Evolutionary conservation across 2,329 filamentous ascomycete species (phyloP).

Genomic region (Talaromyces sp.): DNA sequence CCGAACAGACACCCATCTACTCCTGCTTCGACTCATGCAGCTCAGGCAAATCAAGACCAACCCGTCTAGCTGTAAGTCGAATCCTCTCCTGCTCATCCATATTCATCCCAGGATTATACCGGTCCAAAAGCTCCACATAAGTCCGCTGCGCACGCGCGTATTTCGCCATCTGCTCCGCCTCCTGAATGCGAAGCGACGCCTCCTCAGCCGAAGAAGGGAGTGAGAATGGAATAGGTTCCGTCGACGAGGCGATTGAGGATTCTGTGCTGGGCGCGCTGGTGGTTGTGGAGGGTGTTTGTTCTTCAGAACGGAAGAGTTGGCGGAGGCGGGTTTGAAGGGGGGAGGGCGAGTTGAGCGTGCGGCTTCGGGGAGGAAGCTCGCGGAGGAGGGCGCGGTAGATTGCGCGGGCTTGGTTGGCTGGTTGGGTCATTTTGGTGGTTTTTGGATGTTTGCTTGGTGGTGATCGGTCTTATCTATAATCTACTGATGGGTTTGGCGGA

Average conservation of each 20-base stretch:
- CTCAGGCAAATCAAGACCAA: constrained; percentile 83
- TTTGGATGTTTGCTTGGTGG: background rate
- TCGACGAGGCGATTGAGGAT: constrained; percentile 1
- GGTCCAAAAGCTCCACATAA: constrained; percentile 79
- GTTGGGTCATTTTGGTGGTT: constrained; percentile 22
- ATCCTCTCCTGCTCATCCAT: constrained; percentile 85
- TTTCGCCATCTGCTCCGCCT: constrained; percentile 76
- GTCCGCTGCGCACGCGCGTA: constrained; percentile 85
- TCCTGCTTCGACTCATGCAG: constrained; percentile 29
- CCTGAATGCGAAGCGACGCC: constrained; percentile 39
- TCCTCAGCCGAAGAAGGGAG: constrained; percentile 13
- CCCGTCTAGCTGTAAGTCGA: constrained; percentile 77
- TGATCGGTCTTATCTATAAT: background rate
- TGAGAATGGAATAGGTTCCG: constrained; percentile 17
- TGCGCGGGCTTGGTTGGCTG: constrained; percentile 59
- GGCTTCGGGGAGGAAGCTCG: constrained; percentile 71
- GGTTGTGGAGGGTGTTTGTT: constrained; percentile 28
- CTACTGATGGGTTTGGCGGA: no score
- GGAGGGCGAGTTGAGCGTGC: constrained; percentile 64
- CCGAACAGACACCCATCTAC: no score
- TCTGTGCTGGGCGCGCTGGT: constrained; percentile 28
- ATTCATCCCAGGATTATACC: constrained; percentile 91
- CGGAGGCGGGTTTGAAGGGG: constrained; percentile 72
- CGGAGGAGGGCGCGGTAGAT: constrained; percentile 88
- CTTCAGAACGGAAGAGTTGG: constrained; percentile 56